A percentile compares a stretch with the other conserved stretches of the same genome.
phyloP scores from a whole-genome alignment of 768 basidiomycete genomes.

The Boletus subparvulus region DNA sequence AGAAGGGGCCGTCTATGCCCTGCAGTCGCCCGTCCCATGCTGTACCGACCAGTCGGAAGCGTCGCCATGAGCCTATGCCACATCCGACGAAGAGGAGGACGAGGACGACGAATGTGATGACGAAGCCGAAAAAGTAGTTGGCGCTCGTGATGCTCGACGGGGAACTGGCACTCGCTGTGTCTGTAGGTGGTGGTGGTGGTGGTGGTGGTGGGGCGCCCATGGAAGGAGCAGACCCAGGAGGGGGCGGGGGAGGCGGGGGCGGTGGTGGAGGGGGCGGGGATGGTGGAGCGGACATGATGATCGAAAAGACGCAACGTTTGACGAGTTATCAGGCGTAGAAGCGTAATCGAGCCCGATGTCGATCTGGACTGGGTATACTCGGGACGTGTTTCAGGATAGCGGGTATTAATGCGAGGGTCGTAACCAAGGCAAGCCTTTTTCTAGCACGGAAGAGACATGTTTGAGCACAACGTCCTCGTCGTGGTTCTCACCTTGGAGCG shows the following conservation, averaged over 20 bases:
- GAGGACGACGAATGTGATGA: slow-evolving; percentile 33
- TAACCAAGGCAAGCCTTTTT: slow-evolving; percentile 8
- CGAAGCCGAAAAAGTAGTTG: slow-evolving; percentile 36
- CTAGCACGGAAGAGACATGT: neutral
- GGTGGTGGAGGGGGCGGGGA: neutral
- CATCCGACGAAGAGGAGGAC: slow-evolving; percentile 53
- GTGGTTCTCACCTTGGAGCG: neutral
- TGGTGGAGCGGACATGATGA: slow-evolving; percentile 12
- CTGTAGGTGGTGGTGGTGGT: neutral
- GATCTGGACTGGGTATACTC: slow-evolving; percentile 5
- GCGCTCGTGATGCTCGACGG: slow-evolving; percentile 9
- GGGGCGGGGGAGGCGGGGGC: neutral
- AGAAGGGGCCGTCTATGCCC: slow-evolving; percentile 11
- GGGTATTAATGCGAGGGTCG: neutral
- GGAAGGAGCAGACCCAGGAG: too few relatives aligned
- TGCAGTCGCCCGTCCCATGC: slow-evolving; percentile 23
- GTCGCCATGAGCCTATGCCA: slow-evolving; percentile 47
- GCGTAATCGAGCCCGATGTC: slow-evolving; percentile 5
- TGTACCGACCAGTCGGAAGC: slow-evolving; percentile 25
- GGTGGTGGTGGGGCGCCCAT: neutral
- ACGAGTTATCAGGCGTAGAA: neutral
- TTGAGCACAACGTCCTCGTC: neutral
- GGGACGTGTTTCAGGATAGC: slow-evolving; percentile 18
- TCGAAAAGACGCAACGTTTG: neutral
- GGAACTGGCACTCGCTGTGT: neutral